These are phyloP conservation scores for Blastobotrys americana DNA, from an alignment of 805 yeast species.

Conservation along the genomic window DNA sequence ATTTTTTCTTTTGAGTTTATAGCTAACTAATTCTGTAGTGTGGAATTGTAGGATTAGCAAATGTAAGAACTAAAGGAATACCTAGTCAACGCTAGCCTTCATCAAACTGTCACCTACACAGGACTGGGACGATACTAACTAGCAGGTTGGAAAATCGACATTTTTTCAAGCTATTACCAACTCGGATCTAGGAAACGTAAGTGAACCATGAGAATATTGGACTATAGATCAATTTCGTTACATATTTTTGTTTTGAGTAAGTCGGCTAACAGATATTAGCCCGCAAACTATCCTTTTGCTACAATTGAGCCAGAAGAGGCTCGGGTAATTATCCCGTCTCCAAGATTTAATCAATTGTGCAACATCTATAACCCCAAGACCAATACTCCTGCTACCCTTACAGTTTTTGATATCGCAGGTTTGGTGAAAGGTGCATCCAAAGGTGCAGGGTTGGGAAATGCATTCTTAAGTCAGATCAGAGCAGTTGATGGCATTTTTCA, in stretches of 20 bases:
- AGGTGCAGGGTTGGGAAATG: constrained; percentile 71
- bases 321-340: constrained; percentile 45
- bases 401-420: constrained; percentile 65
- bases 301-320: constrained; percentile 71
- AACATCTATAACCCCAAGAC: constrained; percentile 42
- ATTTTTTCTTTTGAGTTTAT: constrained; percentile 54
- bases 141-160: constrained; percentile 46
- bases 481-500: constrained; percentile 68
- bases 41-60: constrained; percentile 57
- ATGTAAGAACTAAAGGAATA: constrained; percentile 31
- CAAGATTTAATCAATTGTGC: constrained; percentile 42
- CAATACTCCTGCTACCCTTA: constrained; percentile 49
- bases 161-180: constrained; percentile 55
- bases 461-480: constrained; percentile 59
- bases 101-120: neutral
- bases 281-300: constrained; percentile 68
- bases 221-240: neutral
- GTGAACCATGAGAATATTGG: neutral
- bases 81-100: no score
- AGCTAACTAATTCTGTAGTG: constrained; percentile 26
- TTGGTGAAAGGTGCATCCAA: constrained; percentile 54
- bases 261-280: constrained; percentile 11
- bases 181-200: constrained; percentile 48
- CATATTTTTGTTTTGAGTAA: neutral
- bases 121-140: neutral